Percentiles rank a stretch among this genome's conserved stretches.
phyloP scores from a whole-genome alignment of 116 monocot species.

The Cymodocea nodosa region DNA sequence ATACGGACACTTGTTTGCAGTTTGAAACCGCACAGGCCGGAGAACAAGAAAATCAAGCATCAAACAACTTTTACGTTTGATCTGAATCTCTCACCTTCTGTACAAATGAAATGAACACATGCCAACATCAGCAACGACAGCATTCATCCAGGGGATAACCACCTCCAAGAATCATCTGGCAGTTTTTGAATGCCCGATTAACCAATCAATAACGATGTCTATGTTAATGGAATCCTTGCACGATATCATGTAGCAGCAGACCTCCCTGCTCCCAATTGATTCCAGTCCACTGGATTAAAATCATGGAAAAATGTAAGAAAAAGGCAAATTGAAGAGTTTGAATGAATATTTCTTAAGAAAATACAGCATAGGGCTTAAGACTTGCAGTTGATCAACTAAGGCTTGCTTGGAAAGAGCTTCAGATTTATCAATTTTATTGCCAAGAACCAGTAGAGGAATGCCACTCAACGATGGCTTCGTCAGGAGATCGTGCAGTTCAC shows the following conservation, averaged over 20 bases:
- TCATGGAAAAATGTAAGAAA: neutral
- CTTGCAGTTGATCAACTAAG: slow-evolving; percentile 83
- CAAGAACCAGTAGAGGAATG: slow-evolving; percentile 79
- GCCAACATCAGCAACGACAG: neutral
- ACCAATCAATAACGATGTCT: slow-evolving; percentile 84
- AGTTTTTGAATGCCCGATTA: slow-evolving; percentile 77
- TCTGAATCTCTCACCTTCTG: neutral
- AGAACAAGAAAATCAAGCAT: neutral
- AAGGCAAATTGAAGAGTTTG: neutral
- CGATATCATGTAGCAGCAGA: slow-evolving; percentile 86
- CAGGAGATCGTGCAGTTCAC: slow-evolving; percentile 73
- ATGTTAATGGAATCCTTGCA: slow-evolving; percentile 92
- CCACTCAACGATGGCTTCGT: slow-evolving; percentile 59
- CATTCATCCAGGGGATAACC: neutral
- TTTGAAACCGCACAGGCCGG: slow-evolving; percentile 4
- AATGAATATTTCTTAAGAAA: neutral
- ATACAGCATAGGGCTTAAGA: neutral
- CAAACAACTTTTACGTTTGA: neutral
- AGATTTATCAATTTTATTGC: slow-evolving; percentile 91
- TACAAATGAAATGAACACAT: slow-evolving; percentile 4
- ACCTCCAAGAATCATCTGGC: slow-evolving; percentile 12
- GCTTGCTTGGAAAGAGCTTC: slow-evolving; percentile 84
- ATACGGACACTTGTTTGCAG: no score
- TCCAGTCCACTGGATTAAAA: slow-evolving; percentile 39
- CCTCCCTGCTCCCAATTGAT: slow-evolving; percentile 46